These are phyloP conservation scores for Fraxinus americana DNA, from an alignment of 257 asterid species.

Conservation along the genomic window DNA sequence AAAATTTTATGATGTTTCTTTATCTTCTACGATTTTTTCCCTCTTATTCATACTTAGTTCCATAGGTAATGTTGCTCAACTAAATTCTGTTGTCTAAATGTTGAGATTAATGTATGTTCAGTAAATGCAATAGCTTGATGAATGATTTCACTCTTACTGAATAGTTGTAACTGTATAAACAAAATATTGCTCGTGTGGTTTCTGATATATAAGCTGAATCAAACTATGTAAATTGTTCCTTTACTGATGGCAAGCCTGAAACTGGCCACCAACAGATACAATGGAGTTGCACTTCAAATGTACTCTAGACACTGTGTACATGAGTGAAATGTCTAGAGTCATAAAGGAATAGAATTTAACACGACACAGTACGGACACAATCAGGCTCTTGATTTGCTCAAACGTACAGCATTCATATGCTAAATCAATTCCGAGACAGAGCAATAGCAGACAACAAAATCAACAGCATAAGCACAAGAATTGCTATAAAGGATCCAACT, in stretches of 20 bases:
- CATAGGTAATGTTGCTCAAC: constrained; percentile 3
- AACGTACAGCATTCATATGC: background rate
- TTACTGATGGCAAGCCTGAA: background rate
- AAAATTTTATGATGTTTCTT: background rate
- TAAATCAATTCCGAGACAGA: constrained; percentile 41
- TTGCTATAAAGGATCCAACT: constrained; percentile 68
- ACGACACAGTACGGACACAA: background rate
- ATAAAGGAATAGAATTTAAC: too few relatives aligned
- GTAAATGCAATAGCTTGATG: constrained; percentile 6
- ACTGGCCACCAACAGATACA: background rate
- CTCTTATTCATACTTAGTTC: background rate
- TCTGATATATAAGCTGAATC: background rate
- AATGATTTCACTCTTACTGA: background rate
- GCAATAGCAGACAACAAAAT: constrained; percentile 58
- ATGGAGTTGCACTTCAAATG: background rate
- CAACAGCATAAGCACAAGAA: constrained; percentile 55
- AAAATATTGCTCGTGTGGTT: background rate
- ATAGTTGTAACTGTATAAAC: background rate
- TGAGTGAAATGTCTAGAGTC: background rate
- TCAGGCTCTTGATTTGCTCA: constrained; percentile 4
- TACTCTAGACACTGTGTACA: background rate
- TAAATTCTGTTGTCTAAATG: background rate
- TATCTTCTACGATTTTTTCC: background rate
- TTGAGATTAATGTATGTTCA: background rate
- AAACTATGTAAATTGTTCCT: background rate